Base-by-base conservation (phyloP, 345 rosid species). In the Salix purpurea region DNA sequence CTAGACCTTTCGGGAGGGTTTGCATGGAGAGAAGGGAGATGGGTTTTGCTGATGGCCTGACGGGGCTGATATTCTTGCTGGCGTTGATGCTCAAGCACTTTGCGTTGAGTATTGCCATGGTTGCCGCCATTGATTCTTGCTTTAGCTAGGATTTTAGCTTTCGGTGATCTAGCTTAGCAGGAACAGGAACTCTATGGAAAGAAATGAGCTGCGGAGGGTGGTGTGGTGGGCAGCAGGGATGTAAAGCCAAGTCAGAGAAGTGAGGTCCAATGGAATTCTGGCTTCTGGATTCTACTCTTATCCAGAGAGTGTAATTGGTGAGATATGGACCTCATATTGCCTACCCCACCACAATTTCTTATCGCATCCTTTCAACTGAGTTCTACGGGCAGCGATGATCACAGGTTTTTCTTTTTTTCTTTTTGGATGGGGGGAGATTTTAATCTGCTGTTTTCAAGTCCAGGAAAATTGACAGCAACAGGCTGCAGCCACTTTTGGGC, bases 231-330 rank as follows among this genome's bases (percentile, higher is more conserved):
- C 67, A 36, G 34, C 61, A 24, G 76, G 52, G 75, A 75, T 70
- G 79, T 54, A 76, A 69, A 74, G 52, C 37, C 48, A 48, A 34
- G 58, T 56, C 36, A 66, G 80, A 66, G 42, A 75, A 79, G 28
- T 76, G 70, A 69, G 67, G 75, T 64, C 89, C 89, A 88, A 83
- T 86, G 79, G 84, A 81, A 70, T 75, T 73, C 39, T 70, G 84
- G 19, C 26, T 37, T 83, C 64, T 76, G 56, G 96, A 94, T 90
- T 88, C 76, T 85, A 79, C 73, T 79, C 92, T 91, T 94, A 92
- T 88, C 97, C 90, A 60, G 42, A 74, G 78, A 74, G 80, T 21
- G 72, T 24, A 67, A 76, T 48, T 19, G 79, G 82, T 23, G 26
- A 64, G 80, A 58, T 78, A 42, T 77, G 64, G 74, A 81, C 91